Evolutionary conservation across 2,329 filamentous ascomycete species (phyloP), one percentile per base, ranked within the genome.

Genomic region (Apiospora arundinis): DNA sequence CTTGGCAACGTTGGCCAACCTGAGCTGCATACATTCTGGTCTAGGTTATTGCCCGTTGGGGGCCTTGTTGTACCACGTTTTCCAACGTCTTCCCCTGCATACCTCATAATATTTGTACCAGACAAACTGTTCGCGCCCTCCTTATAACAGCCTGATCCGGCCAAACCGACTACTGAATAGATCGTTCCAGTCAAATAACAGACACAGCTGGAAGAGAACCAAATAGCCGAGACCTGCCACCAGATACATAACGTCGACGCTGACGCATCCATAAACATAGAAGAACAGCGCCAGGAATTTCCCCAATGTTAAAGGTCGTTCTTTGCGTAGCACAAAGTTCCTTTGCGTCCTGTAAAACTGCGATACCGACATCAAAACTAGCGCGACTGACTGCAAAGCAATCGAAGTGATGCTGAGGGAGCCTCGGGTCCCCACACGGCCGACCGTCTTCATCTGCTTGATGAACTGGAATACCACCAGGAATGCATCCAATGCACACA

Each of bases 361-460:
- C 4, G 69, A 68, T 28, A 72, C 46, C 18, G 71, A 52, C 21
- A 72, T 56, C 3, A 71, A 18, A 4, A 72, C 23, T 67, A 72
- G 42, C n/a, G 68, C 69, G 40, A 70, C 37, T 8, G 71, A 71
- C 23, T 67, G 67, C 32, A 69, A n/a, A 2, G 37, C 46, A 25
- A 72, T 69, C 12, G 71, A 70, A n/a, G 52, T 56, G 46, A 72
- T 67, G 52, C 71, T 72, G n/a, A 72, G 71, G 11, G 71, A 67
- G 16, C 71, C 71, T 37, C 71, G 69, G 14, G 71, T 63, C 11
- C 71, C 52, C 45, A 71, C 67, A 9, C 71, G 69, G 12, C 71
- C 71, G 8, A 71, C 56, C n/a, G 71, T 72, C 69, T 72, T 72
- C 52, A 72, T 68, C 69, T 72, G 71, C 67, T 72, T 72, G 69